Evolutionary conservation across 176 grass and related monocot species (phyloP).

Genomic region (Pontederia paniculata): DNA sequence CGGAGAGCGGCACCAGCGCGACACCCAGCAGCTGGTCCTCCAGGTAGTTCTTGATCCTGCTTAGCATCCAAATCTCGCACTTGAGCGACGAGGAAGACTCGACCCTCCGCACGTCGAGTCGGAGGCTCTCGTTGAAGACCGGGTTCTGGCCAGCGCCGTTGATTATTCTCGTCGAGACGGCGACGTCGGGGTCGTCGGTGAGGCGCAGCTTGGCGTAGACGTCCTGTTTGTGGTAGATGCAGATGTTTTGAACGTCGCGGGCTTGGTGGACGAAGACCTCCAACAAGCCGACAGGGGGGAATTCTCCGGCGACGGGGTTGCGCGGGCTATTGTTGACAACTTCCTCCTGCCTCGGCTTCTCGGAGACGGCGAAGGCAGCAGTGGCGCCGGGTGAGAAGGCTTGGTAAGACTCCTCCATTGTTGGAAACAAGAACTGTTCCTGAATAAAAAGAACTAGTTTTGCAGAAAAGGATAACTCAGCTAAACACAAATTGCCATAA

Average conservation of each 20-base stretch:
- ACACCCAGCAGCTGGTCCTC: conserved; percentile 92
- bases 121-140: conserved; percentile 58
- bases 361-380: background rate
- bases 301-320: conserved; percentile 20
- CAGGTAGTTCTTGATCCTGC: conserved; percentile 34
- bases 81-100: conserved; percentile 42
- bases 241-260: conserved; percentile 84
- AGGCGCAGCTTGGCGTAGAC: conserved; percentile 86
- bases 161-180: conserved; percentile 66
- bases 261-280: conserved; percentile 74
- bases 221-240: conserved; percentile 96
- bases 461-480: no score
- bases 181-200: conserved; percentile 31
- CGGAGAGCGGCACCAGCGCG: conserved; percentile 58
- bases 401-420: conserved; percentile 6
- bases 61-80: conserved; percentile 90
- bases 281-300: conserved; percentile 34
- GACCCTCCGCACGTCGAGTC: conserved; percentile 35
- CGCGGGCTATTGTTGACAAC: conserved; percentile 17
- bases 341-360: conserved; percentile 6
- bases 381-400: background rate
- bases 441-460: no score
- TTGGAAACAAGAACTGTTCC: background rate
- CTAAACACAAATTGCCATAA: no score
- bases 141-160: conserved; percentile 70